These are phyloP conservation scores for Nakazawaea wyomingensis DNA, from an alignment of 805 yeast species.

Conservation along the genomic window DNA sequence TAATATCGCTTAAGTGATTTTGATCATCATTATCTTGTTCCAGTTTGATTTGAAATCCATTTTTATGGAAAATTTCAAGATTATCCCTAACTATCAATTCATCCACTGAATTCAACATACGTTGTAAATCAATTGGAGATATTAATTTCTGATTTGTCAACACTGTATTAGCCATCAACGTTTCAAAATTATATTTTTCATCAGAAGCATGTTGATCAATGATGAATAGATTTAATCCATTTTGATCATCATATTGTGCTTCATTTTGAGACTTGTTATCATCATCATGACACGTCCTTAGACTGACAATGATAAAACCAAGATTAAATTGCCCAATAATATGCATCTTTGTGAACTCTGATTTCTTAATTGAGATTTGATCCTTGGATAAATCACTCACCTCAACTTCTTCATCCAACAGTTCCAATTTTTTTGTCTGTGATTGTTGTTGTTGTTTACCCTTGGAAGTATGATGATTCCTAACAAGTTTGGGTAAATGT, in stretches of 20 bases:
- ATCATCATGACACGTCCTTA: constrained; percentile 33
- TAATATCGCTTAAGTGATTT: not conserved
- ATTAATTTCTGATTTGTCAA: constrained; percentile 73
- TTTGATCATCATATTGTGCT: no score
- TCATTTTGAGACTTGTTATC: no score
- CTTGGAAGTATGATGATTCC: not conserved
- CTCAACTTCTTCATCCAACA: not conserved
- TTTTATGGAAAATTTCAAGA: constrained; percentile 49
- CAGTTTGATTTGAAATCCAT: constrained; percentile 68
- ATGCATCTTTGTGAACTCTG: constrained; percentile 70
- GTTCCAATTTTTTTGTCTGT: not conserved
- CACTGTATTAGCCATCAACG: constrained; percentile 22
- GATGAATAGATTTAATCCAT: constrained; percentile 60
- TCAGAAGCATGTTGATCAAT: constrained; percentile 98
- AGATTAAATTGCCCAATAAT: constrained; percentile 90
- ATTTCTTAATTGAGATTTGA: constrained; percentile 30
- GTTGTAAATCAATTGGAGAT: constrained; percentile 37
- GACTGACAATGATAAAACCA: constrained; percentile 83
- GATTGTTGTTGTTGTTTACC: not conserved
- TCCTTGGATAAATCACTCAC: not conserved
- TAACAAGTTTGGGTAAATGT: not conserved
- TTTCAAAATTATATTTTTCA: constrained; percentile 88
- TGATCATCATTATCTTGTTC: no score
- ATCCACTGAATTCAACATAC: constrained; percentile 69
- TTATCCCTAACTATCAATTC: constrained; percentile 67